Evolutionary conservation across 495 filamentous ascomycete genomes (phyloP), one percentile per base, ranked within the genome.

Genomic region (Aspergillus kassunensis): DNA sequence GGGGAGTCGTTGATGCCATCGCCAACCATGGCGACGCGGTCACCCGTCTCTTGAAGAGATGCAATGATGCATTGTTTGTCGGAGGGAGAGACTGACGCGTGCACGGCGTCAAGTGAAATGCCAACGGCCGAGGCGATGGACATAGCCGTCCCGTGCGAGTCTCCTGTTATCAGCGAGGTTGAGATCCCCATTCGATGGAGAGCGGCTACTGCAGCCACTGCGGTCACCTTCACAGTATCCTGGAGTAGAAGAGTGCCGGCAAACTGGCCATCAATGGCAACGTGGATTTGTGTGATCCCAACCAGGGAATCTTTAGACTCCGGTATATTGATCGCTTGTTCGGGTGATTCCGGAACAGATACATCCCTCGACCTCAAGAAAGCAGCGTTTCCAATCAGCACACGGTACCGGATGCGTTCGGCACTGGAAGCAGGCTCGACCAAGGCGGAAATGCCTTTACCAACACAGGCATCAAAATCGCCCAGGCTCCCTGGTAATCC

Each of bases 1-100:
- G 93, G 93, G 0, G 92, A 97, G 75, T 99, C 93, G 67, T 99
- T 99, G 78, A 99, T 97, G 31, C 93, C 93, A 64, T 99, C 93
- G 45, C 93, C 93, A 19, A 97, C 93, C 93, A 99, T 97, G 57
- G 90, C 93, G 19, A 99, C 88, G 44, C 85, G 74, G 37, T 86
- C 79, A 53, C 90, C 90, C 2, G 67, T 55, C 0, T 73, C 74
- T 69, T 97, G 88, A 30, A 97, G 78, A 37, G 82, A 66, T 15
- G 81, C 79, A 65, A 99, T 81, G 61, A 97, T 95, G 21, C 75
- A 72, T 54, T 90, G 89, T 55, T 99, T 99, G 57, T 93, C 84
- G 35, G 88, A 85, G 1, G 93, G 93, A 6, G 88, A 88, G 27
- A 90, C 86, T 13, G 86, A 86, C 30, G 93, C 90, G 63, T 85